Evolutionary conservation across 2,329 filamentous ascomycete species (phyloP).

Genomic region (Seiridium cupressi): DNA sequence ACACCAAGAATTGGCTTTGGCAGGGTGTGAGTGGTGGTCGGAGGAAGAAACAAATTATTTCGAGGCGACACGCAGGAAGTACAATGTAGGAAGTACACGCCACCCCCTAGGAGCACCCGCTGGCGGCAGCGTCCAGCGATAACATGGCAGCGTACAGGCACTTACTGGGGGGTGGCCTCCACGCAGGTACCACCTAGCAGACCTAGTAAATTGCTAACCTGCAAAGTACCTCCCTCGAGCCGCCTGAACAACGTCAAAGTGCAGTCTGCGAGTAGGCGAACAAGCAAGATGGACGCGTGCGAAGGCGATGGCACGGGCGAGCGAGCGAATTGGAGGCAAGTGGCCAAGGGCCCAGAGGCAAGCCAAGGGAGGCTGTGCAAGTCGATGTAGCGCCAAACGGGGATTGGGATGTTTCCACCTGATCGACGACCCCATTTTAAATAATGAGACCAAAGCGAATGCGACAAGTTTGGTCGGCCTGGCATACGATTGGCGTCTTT

Average conservation of each 20-base stretch:
- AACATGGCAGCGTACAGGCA: neutral
- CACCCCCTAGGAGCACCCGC: too few relatives aligned
- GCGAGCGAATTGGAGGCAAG: conserved; percentile 6
- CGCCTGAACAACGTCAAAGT: neutral
- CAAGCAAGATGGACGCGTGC: neutral
- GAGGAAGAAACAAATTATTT: too few relatives aligned
- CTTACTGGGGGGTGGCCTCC: neutral
- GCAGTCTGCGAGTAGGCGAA: neutral
- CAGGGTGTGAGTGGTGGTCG: too few relatives aligned
- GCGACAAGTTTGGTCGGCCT: neutral
- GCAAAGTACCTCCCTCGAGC: neutral
- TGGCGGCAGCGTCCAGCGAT: neutral
- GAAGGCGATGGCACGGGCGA: conserved; percentile 2
- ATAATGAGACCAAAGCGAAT: neutral
- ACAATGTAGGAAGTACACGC: too few relatives aligned
- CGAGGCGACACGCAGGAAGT: too few relatives aligned
- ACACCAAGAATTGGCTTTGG: too few relatives aligned
- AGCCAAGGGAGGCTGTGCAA: conserved; percentile 12
- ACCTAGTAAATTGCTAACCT: neutral
- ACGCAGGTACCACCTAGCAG: neutral
- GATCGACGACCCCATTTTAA: neutral
- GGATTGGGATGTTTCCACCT: conserved; percentile 2
- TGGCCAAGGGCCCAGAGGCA: conserved; percentile 8
- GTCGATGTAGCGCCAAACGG: neutral
- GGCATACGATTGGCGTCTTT: too few relatives aligned